Evolutionary conservation across 2,329 filamentous ascomycete species (phyloP), one percentile per base, ranked within the genome.

Genomic region (Diaporthe sp.): DNA sequence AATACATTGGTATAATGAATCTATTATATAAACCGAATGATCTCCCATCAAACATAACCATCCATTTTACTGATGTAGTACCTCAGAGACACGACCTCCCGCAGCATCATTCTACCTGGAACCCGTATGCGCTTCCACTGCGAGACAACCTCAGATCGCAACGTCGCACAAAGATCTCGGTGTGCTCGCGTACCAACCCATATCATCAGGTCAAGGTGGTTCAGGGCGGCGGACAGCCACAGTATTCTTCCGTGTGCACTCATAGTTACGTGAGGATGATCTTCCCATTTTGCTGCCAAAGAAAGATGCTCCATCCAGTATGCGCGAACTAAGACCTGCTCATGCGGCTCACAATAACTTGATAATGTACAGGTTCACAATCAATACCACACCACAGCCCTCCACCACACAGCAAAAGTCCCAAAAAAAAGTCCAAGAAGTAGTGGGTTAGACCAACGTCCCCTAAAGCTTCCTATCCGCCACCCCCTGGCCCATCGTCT

Each of bases 391-490:
- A n/a, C n/a, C 19, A 25, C 22, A 37, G 32, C 47, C 17, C 13
- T 44, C 13, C 17, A n/a, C 27, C 27, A 6, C 10, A 39, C n/a
- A 39, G 13, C n/a, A 27, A 22, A 30, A n/a, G 25, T n/a, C 70
- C 53, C 17, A 32, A 32, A 32, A 73, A 39, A n/a, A 72, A 30
- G 32, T 47, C 55, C 71, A 70, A 70, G 42, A 47, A 39, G 42
- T 51, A 19, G 35, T 71, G 59, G 55, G 72, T 70, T 71, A 75
- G 51, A 75, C 37, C 68, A 75, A 65, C 25, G 72, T 69, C 27
- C 72, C 74, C 74, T 59, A 74, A 37, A 74, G 71, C 68, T 75
- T 75, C 39, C 61, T 71, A 32, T 61, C 63, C 35, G 32, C 72
- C 55, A 58, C 15, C 44, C 25, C 47, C 44, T 69, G 61, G 15